phyloP scores from a whole-genome alignment of 441 rosid species.

The Capsella rubella region DNA sequence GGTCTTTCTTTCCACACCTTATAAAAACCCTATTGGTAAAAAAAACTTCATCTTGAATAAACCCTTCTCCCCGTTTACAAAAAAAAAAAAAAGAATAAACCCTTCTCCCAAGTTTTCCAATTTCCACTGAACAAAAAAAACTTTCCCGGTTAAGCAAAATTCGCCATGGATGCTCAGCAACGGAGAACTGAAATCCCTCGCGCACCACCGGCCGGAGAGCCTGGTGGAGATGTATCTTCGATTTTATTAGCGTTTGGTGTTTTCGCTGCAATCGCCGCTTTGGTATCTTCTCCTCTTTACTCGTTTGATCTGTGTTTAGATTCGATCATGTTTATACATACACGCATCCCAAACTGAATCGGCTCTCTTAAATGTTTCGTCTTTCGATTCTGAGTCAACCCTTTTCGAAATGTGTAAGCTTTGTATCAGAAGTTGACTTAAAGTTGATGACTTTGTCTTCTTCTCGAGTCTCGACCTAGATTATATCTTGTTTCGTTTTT shows the following conservation, averaged over 20 bases:
- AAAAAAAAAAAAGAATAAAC: too few species aligned
- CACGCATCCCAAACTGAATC: conserved; percentile 4
- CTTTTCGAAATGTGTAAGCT: background rate
- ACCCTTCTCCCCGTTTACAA: conserved; percentile 2
- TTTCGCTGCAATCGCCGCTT: conserved; percentile 53
- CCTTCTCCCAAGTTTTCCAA: conserved; percentile 13
- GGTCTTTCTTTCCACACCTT: background rate
- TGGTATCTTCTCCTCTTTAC: conserved; percentile 51
- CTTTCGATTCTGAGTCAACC: background rate
- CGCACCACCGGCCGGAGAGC: conserved; percentile 43
- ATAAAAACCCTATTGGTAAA: background rate
- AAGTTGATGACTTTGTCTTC: conserved; percentile 1
- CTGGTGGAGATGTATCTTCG: conserved; percentile 49
- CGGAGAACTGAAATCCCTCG: conserved; percentile 44
- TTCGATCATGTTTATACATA: conserved; percentile 9
- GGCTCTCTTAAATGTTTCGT: background rate
- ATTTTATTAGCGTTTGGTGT: conserved; percentile 50
- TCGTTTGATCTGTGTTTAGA: conserved; percentile 6
- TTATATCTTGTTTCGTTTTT: background rate
- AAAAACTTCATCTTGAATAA: background rate
- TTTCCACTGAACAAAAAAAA: conserved; percentile 12
- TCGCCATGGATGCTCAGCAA: conserved; percentile 63
- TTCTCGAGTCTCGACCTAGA: conserved; percentile 12
- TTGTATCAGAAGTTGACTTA: conserved; percentile 31
- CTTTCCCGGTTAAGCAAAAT: conserved; percentile 19